phyloP scores from a whole-genome alignment of 805 yeast species.

The Clavispora phyllophila region DNA sequence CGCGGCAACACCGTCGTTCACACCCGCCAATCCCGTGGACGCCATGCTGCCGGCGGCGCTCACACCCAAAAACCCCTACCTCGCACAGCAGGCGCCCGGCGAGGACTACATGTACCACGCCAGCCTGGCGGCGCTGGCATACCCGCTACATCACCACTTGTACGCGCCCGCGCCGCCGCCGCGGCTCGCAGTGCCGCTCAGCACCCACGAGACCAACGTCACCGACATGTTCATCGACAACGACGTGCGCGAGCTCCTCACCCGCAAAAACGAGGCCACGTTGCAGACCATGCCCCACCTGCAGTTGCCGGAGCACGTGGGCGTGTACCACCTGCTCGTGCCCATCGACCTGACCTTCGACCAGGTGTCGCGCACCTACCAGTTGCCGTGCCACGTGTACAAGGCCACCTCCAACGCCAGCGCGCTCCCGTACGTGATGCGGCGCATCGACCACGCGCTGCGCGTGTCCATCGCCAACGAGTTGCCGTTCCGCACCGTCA shows the following conservation, averaged over 20 bases:
- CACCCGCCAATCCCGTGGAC: conserved; percentile 21
- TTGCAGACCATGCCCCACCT: conserved; percentile 54
- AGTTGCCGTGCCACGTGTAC: conserved; percentile 58
- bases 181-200: conserved; percentile 52
- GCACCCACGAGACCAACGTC: conserved; percentile 67
- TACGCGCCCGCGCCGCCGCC: conserved; percentile 91
- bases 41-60: neutral
- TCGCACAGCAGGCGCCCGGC: conserved; percentile 6
- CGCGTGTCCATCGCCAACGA: conserved; percentile 39
- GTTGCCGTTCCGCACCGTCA: conserved; percentile 52
- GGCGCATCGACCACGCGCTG: conserved; percentile 54
- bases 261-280: conserved; percentile 74
- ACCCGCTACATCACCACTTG: conserved; percentile 72
- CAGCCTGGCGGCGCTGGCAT: conserved; percentile 17
- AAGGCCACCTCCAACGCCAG: conserved; percentile 76
- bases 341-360: conserved; percentile 59
- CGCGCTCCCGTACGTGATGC: conserved; percentile 71
- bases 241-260: conserved; percentile 65
- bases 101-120: conserved; percentile 12
- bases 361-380: conserved; percentile 36
- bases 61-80: conserved; percentile 5
- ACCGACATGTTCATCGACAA: conserved; percentile 68
- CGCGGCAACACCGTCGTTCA: conserved; percentile 35
- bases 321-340: conserved; percentile 70
- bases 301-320: conserved; percentile 55